A percentile compares a stretch with the other conserved stretches of the same genome.
These are phyloP conservation scores for Calonectria hawksworthii DNA, from an alignment of 2,329 filamentous ascomycete genomes.

Conservation along the genomic window DNA sequence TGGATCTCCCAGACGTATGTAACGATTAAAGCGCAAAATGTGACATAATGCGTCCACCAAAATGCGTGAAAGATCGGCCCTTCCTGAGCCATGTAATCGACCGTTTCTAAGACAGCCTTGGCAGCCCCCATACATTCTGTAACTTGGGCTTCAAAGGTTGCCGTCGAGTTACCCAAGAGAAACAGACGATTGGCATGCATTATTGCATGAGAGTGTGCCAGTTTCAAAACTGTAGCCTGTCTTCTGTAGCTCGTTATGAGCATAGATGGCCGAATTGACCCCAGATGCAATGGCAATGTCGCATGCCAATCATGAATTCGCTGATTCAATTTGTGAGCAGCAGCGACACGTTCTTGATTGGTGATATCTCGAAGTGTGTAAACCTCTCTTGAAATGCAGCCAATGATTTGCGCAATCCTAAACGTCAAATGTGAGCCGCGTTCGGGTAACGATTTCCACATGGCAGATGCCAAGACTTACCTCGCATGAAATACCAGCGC, in stretches of 20 bases:
- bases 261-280: conserved; percentile 59
- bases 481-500: conserved; percentile 61
- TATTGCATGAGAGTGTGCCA: conserved; percentile 68
- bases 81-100: conserved; percentile 57
- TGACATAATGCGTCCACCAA: conserved; percentile 69
- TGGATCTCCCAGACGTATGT: conserved; percentile 65
- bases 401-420: conserved; percentile 56
- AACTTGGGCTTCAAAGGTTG: conserved; percentile 44
- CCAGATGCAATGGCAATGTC: conserved; percentile 58
- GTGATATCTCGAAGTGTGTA: conserved; percentile 55
- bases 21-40: conserved; percentile 67
- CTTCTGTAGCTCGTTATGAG: conserved; percentile 60
- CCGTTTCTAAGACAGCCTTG: conserved; percentile 55
- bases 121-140: conserved; percentile 56
- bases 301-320: conserved; percentile 57
- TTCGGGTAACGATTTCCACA: background rate
- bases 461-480: conserved; percentile 21
- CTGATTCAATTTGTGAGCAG: conserved; percentile 54
- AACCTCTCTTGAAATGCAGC: conserved; percentile 54
- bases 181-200: conserved; percentile 70
- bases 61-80: conserved; percentile 61
- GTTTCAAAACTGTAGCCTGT: conserved; percentile 66
- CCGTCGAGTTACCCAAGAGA: conserved; percentile 54
- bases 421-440: background rate
- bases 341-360: conserved; percentile 52